Percentiles rank a stretch among this genome's conserved stretches.
phyloP scores from a whole-genome alignment of 768 basidiomycete genomes.

The Rhodosporidiobolus sp. region DNA sequence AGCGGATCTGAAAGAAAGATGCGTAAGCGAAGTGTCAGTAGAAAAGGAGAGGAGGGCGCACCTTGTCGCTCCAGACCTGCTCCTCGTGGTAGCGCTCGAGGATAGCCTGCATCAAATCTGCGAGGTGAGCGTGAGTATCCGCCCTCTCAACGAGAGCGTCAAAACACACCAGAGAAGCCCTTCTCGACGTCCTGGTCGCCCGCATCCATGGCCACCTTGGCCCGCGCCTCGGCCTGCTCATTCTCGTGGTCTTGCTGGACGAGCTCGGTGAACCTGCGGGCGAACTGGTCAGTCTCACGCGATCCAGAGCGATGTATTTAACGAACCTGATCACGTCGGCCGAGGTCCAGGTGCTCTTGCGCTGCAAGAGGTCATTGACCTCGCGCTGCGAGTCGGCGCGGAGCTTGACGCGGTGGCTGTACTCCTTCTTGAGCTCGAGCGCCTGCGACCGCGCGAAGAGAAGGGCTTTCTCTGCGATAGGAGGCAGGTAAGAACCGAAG shows the following conservation, averaged over 20 bases:
- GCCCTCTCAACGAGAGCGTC: neutral
- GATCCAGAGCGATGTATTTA: neutral
- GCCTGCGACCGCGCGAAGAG: constrained; percentile 65
- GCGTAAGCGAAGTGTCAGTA: neutral
- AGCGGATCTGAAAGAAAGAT: constrained; percentile 60
- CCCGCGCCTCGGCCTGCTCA: constrained; percentile 70
- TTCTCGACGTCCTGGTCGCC: constrained; percentile 78
- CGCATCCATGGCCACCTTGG: constrained; percentile 65
- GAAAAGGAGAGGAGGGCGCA: neutral
- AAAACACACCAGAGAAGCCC: constrained; percentile 59
- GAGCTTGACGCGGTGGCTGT: constrained; percentile 72
- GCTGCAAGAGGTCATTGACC: constrained; percentile 89
- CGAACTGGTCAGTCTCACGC: neutral
- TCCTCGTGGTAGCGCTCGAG: constrained; percentile 90
- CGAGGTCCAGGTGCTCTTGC: constrained; percentile 91
- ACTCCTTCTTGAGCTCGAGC: constrained; percentile 66
- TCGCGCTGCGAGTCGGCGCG: constrained; percentile 87
- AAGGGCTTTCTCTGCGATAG: constrained; percentile 67
- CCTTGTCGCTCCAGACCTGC: constrained; percentile 97
- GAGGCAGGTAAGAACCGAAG: neutral
- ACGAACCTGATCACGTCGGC: constrained; percentile 62
- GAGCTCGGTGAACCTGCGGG: constrained; percentile 71
- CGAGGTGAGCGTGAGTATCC: neutral
- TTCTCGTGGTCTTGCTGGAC: constrained; percentile 84
- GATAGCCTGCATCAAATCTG: constrained; percentile 79